Evolutionary conservation across 352 stramenopile genomes (phyloP).

Genomic region (Phytophthora constricta): DNA sequence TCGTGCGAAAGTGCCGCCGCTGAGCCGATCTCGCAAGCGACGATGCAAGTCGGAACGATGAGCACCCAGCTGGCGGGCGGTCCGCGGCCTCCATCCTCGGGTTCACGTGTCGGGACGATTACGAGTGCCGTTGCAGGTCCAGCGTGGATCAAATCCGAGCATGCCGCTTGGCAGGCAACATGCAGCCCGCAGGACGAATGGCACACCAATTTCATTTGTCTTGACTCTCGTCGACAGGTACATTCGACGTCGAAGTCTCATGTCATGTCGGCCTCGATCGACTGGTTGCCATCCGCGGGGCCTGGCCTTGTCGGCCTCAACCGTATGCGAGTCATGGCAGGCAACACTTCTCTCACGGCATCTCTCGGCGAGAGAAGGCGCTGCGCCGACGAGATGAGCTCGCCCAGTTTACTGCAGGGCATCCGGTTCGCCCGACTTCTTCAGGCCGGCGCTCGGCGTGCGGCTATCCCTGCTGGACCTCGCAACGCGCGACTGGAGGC

Average conservation of each 20-base stretch:
- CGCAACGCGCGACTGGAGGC: background rate
- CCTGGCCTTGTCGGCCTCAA: conserved; percentile 13
- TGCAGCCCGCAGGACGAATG: background rate
- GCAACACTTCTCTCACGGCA: conserved; percentile 9
- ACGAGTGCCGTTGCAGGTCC: background rate
- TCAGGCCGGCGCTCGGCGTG: background rate
- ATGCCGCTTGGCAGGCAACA: background rate
- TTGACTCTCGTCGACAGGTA: background rate
- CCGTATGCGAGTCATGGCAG: conserved; percentile 29
- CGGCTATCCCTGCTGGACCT: background rate
- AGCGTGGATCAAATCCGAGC: background rate
- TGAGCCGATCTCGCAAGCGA: background rate
- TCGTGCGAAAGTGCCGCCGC: background rate
- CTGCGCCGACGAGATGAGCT: conserved; percentile 13
- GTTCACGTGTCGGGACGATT: background rate
- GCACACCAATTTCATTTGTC: background rate
- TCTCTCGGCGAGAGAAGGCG: conserved; percentile 20
- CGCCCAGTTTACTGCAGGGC: background rate
- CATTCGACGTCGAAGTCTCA: background rate
- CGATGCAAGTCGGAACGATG: conserved; percentile 5
- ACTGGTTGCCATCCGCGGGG: background rate
- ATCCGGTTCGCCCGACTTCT: conserved; percentile 3
- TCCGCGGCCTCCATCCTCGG: conserved; percentile 1
- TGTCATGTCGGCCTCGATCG: background rate
- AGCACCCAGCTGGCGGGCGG: conserved; percentile 7